A percentile compares a stretch with the other conserved stretches of the same genome.
Evolutionary conservation across 2,329 filamentous ascomycete species (phyloP).

Genomic region (Pseudocercospora eumusae): DNA sequence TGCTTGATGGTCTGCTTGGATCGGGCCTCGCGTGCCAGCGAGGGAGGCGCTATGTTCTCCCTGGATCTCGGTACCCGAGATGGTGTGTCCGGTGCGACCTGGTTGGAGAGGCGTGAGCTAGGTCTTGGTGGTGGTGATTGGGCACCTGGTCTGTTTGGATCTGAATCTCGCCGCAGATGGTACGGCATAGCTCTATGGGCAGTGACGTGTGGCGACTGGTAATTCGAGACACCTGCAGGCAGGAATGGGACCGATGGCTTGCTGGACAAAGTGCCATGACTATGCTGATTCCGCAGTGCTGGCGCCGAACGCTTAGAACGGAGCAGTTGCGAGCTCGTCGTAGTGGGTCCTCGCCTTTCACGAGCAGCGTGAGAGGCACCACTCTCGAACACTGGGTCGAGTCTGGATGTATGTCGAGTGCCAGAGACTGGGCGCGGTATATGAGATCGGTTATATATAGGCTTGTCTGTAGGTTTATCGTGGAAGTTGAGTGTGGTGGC

Average conservation of each 20-base stretch:
- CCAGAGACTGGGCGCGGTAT: constrained; percentile 73
- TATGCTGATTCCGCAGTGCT: constrained; percentile 51
- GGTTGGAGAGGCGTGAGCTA: constrained; percentile 52
- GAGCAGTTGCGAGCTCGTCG: constrained; percentile 57
- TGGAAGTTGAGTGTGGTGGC: constrained; percentile 90
- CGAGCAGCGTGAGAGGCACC: constrained; percentile 70
- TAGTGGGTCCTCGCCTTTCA: constrained; percentile 57
- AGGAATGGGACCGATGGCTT: constrained; percentile 73
- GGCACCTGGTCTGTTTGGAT: constrained; percentile 53
- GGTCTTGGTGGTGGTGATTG: constrained; percentile 49
- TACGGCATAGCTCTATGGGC: constrained; percentile 63
- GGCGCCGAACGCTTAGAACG: constrained; percentile 64
- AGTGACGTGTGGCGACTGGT: constrained; percentile 75
- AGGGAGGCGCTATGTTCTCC: constrained; percentile 51
- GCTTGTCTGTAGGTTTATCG: constrained; percentile 61
- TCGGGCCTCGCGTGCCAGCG: constrained; percentile 54
- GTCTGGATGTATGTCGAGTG: constrained; percentile 57
- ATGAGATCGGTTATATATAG: constrained; percentile 57
- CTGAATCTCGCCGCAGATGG: constrained; percentile 81
- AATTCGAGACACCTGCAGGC: constrained; percentile 70
- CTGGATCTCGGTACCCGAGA: constrained; percentile 44
- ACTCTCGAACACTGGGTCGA: constrained; percentile 92
- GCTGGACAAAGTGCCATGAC: constrained; percentile 54
- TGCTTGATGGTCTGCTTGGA: constrained; percentile 72
- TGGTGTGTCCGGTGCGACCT: constrained; percentile 53